These are phyloP conservation scores for Clavulina sp. DNA, from an alignment of 768 basidiomycete species.

Conservation along the genomic window DNA sequence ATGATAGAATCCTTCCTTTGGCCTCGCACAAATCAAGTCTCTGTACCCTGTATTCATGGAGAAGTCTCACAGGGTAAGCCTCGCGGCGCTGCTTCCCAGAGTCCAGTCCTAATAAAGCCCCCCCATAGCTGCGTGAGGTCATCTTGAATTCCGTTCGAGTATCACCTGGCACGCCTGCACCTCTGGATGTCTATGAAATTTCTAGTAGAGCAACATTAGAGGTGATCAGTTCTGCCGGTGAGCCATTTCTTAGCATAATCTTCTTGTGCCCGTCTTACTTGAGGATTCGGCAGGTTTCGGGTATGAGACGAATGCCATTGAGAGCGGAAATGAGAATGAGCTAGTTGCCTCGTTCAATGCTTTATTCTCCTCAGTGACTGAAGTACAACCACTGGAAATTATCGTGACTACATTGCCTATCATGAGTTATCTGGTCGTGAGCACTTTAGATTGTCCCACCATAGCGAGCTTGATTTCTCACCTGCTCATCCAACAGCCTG, in stretches of 20 bases:
- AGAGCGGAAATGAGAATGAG: too few species aligned
- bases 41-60: slow-evolving; percentile 39
- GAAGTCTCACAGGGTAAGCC: slow-evolving; percentile 34
- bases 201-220: too few species aligned
- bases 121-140: neutral
- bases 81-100: too few species aligned
- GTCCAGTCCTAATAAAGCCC: too few species aligned
- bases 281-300: neutral
- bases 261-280: too few species aligned
- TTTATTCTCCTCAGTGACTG: too few species aligned
- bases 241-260: too few species aligned
- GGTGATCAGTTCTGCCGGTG: too few species aligned
- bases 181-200: neutral
- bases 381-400: too few species aligned
- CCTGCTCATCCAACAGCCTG: neutral
- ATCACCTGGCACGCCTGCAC: neutral
- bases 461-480: neutral
- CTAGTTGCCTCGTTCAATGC: too few species aligned
- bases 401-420: too few species aligned
- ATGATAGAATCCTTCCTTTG: slow-evolving; percentile 52
- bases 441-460: neutral
- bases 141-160: neutral
- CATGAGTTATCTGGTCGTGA: neutral
- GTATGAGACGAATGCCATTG: neutral
- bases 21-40: slow-evolving; percentile 37